These are phyloP conservation scores for Viola odorata DNA, from an alignment of 345 rosid species.

Conservation along the genomic window DNA sequence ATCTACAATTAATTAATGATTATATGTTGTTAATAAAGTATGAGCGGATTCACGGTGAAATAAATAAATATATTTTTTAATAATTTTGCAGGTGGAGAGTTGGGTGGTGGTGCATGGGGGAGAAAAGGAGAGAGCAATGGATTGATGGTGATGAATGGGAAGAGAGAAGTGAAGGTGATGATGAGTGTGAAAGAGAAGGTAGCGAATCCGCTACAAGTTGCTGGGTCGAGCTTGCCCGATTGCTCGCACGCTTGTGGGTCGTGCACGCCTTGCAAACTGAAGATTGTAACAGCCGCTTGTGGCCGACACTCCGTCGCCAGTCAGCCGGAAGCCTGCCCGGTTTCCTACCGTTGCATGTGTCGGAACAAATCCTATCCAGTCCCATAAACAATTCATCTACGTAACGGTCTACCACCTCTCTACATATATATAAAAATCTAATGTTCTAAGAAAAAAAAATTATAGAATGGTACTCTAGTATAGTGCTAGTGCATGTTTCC, in stretches of 20 bases:
- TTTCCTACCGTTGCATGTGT: slow-evolving; percentile 19
- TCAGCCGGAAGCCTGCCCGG: slow-evolving; percentile 13
- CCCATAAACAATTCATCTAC: slow-evolving; percentile 5
- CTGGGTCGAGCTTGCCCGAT: slow-evolving; percentile 22
- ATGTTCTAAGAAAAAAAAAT: no score
- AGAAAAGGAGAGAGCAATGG: no score
- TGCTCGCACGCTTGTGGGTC: slow-evolving; percentile 21
- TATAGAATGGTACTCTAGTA: no score
- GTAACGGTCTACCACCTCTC: neutral
- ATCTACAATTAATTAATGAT: no score
- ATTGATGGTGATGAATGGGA: no score
- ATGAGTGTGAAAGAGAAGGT: neutral
- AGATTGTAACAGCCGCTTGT: slow-evolving; percentile 8
- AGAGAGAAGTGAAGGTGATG: neutral
- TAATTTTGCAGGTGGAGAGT: no score
- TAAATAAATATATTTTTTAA: no score
- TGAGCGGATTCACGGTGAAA: no score
- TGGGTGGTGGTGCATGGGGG: no score
- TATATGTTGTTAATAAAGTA: no score
- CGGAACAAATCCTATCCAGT: slow-evolving; percentile 13
- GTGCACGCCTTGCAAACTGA: slow-evolving; percentile 17
- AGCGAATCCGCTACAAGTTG: slow-evolving; percentile 1
- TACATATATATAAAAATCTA: no score
- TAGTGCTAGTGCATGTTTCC: no score
- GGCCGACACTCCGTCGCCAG: neutral